These are phyloP conservation scores for Casuarina cunninghamiana DNA, from an alignment of 306 rosid species.

Conservation along the genomic window DNA sequence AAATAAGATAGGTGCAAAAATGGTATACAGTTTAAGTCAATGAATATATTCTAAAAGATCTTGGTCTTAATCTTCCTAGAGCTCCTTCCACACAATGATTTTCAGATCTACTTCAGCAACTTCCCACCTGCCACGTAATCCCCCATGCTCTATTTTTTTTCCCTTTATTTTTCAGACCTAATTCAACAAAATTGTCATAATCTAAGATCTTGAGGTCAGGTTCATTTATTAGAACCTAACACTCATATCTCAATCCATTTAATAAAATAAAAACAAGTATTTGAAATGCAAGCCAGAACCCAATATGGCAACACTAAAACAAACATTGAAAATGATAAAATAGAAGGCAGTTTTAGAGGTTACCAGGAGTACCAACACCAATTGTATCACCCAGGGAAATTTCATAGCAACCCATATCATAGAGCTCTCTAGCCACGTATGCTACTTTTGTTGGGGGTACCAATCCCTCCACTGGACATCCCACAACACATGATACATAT, in stretches of 20 bases:
- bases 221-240: slow-evolving; percentile 13
- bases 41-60: neutral
- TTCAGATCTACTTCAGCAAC: neutral
- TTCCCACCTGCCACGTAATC: too few species aligned
- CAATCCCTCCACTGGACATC: slow-evolving; percentile 86
- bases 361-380: slow-evolving; percentile 98
- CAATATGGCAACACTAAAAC: neutral
- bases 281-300: slow-evolving; percentile 16
- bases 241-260: slow-evolving; percentile 11
- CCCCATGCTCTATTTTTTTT: neutral
- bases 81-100: neutral
- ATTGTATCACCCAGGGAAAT: slow-evolving; percentile 96
- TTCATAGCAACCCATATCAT: slow-evolving; percentile 82
- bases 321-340: neutral
- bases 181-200: slow-evolving; percentile 8
- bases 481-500: slow-evolving; percentile 90
- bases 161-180: neutral
- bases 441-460: slow-evolving; percentile 80
- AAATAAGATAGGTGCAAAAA: neutral
- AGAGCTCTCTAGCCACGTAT: slow-evolving; percentile 76
- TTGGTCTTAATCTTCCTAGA: neutral
- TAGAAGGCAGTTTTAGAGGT: slow-evolving; percentile 26
- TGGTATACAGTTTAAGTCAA: neutral
- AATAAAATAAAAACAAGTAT: neutral
- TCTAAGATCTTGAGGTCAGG: neutral